phyloP scores from a whole-genome alignment of 164 flowering plant genomes.

The Aristolochia contorta region DNA sequence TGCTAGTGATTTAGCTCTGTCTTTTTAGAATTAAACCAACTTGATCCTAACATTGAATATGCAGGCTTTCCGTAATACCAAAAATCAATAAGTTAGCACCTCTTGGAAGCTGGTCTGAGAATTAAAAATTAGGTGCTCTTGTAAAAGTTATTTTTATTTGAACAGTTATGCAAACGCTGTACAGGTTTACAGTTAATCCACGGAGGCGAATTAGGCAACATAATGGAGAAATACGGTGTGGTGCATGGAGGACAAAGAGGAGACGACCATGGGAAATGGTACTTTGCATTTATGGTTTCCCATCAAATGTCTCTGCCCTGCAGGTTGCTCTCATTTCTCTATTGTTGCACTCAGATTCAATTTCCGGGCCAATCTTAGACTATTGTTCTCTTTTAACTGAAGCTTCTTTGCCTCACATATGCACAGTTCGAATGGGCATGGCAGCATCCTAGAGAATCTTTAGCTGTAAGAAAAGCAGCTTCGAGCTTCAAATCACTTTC shows the following conservation, averaged over 20 bases:
- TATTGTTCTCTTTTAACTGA: neutral
- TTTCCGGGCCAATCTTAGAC: neutral
- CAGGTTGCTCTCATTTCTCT: slow-evolving; percentile 35
- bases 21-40: too few relatives aligned
- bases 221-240: slow-evolving; percentile 63
- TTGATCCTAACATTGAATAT: too few relatives aligned
- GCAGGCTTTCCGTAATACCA: too few relatives aligned
- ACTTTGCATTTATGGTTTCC: slow-evolving; percentile 77
- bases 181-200: slow-evolving; percentile 78
- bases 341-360: neutral
- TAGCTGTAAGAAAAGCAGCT: slow-evolving; percentile 77
- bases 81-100: too few relatives aligned
- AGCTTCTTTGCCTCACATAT: neutral
- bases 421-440: slow-evolving; percentile 99
- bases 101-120: neutral
- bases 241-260: slow-evolving; percentile 68
- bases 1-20: too few relatives aligned
- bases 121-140: neutral
- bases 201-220: slow-evolving; percentile 74
- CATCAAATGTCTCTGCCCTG: slow-evolving; percentile 71
- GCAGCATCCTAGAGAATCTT: slow-evolving; percentile 86
- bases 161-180: slow-evolving; percentile 1
- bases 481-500: slow-evolving; percentile 53
- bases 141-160: neutral
- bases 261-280: slow-evolving; percentile 95